Evolutionary conservation across 2,329 filamentous ascomycete genomes (phyloP), one percentile per base, ranked within the genome.

Genomic region (Venturiaceae sp.): DNA sequence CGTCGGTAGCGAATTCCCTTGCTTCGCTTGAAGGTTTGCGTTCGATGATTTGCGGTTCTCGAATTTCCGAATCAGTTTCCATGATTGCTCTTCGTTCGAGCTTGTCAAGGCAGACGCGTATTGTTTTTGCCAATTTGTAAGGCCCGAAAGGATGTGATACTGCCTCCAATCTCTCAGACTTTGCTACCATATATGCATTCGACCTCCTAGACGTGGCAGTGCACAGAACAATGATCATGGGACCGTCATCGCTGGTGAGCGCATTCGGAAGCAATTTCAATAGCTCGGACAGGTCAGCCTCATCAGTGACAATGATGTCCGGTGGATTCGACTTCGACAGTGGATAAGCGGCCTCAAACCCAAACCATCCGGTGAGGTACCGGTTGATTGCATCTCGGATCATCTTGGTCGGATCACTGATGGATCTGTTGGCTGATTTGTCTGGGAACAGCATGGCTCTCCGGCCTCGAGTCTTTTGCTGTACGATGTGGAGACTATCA

Each of bases 141-240:
- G 73, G 72, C 5, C 73, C 73, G 50, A 71, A 71, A 7, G 70
- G 69, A 50, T 74, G 69, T 6, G 67, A 67, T 2, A 74, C 63
- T 32, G 71, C 68, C 50, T 74, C 71, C 5, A 70, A 62, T 8
- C 66, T 64, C 7, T 60, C 62, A n/a, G 50, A 59, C 23, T 62
- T 62, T 9, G 60, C 54, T 19, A 55, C 50, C 1, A 52, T 53
- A 23, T 62, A 62, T 26, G 62, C 39, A n/a, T 54, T 16, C 3
- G 44, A 30, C 47, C 30, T 61, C 9, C 68, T 19, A 36, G 69
- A 67, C 3, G 69, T 67, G 47, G 69, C 69, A 37, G 69, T 65
- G 58, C 70, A 73, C 3, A 73, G 63, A 8, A 73, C 66, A 28
- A 74, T 66, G 9, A 73, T 61, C 44, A 61, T 55, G 9, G 47